Evolutionary conservation across 352 stramenopile genomes (phyloP), one percentile per base, ranked within the genome.

Genomic region (Pythium scleroteichum): DNA sequence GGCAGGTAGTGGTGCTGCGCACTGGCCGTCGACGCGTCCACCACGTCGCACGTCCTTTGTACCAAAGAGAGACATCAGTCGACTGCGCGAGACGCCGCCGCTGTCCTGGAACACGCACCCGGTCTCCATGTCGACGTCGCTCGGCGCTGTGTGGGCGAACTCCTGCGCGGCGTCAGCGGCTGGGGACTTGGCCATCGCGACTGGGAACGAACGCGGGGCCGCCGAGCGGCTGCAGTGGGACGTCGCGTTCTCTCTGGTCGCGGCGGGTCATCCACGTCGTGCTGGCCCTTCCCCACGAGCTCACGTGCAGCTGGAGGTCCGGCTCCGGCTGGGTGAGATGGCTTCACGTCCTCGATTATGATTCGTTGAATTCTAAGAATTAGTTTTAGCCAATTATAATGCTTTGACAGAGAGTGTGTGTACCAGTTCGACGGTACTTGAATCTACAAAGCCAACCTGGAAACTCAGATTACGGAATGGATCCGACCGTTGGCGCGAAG

Each of bases 401-500:
- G n/a, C n/a, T n/a, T n/a, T n/a, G n/a, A n/a, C n/a, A n/a, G n/a
- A n/a, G n/a, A n/a, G n/a, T n/a, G n/a, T n/a, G n/a, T n/a, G n/a
- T n/a, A n/a, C n/a, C n/a, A n/a, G n/a, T n/a, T n/a, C n/a, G n/a
- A n/a, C n/a, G n/a, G n/a, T n/a, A n/a, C n/a, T n/a, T n/a, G n/a
- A n/a, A n/a, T n/a, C n/a, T n/a, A n/a, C n/a, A n/a, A n/a, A n/a
- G n/a, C n/a, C n/a, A n/a, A n/a, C n/a, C n/a, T n/a, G n/a, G n/a
- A n/a, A 39, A 39, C 33, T 39, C 33, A 39, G 33, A 39, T n/a
- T n/a, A 35, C 29, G 14, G 14, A 19, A n/a, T 17, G 44, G 52
- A 59, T 59, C 52, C 27, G 23, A n/a, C 40, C 39, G 52, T 59
- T 59, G 9, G 27, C 22, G 10, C 23, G 54, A 62, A 62, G 54